Evolutionary conservation across 768 basidiomycete genomes (phyloP), one percentile per base, ranked within the genome.

Genomic region (Inosperma sp.): DNA sequence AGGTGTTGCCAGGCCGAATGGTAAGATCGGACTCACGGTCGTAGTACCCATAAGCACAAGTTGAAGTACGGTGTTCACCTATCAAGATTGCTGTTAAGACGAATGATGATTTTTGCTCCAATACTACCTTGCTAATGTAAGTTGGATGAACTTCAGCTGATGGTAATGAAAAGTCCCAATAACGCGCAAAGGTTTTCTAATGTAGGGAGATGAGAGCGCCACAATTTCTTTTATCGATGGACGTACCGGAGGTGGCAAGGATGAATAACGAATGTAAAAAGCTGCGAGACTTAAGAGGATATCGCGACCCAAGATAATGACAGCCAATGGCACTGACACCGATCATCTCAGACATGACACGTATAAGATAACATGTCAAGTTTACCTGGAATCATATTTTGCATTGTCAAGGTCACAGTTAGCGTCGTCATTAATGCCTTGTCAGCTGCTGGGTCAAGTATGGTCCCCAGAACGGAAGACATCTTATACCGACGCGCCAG

Each of bases 371-470:
- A 35, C 13, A 29, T 39, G n/a, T 14, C 41, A 23, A 7, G 75
- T 83, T 55, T 56, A 94, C 94, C 57, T 7, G 95, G 95, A 17
- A 99, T 72, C 57, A 95, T 72, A 17, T 81, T 84, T 56, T 88
- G 85, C 77, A 87, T 80, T 0, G 92, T 82, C 54, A 99, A 70
- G 1, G 93, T 86, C 40, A 93, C 71, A 0, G 90, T 91, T 60
- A 99, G 72, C 1, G 94, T 97, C 2, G 96, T 95, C 86, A 99
- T 88, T 35, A 99, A 72, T 9, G 82, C 76, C 68, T 99, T 99
- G 77, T 99, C 96, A 2, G 96, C 96, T 0, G 95, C 92, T 10
- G 96, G 96, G 65, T 99, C 96, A 10, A 99, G 77, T 51, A 98
- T 93, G 7, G 90, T 89, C 16, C 96, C 96, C 16, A 98, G 75